Conservation (phyloP, 495 filamentous ascomycete species). For the Chaetomidium leptoderma region DNA sequence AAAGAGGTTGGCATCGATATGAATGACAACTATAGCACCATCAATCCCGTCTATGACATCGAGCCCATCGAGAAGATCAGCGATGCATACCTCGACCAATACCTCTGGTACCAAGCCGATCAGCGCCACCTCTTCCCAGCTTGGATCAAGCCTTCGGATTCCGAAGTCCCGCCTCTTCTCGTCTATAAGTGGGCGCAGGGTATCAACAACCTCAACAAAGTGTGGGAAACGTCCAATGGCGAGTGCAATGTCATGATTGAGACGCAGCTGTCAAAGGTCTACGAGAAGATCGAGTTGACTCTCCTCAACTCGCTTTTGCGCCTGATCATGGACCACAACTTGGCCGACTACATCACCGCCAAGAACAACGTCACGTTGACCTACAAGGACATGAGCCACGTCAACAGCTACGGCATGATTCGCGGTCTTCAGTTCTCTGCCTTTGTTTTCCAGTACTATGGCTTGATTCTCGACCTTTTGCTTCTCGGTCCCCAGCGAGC, state of each 20-base stretch:
- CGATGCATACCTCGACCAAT: slow-evolving; percentile 97
- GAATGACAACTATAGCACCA: slow-evolving; percentile 99
- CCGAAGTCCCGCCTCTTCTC: slow-evolving; percentile 93
- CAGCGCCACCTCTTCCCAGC: slow-evolving; percentile 96
- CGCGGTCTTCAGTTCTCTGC: slow-evolving; percentile 96
- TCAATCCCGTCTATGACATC: slow-evolving; percentile 98
- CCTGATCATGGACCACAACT: slow-evolving; percentile 98
- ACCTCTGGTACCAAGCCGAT: slow-evolving; percentile 98
- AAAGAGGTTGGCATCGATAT: slow-evolving; percentile 99
- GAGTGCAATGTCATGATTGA: slow-evolving; percentile 99
- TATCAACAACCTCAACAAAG: slow-evolving; percentile 97
- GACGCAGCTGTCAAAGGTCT: slow-evolving; percentile 96
- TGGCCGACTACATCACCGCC: slow-evolving; percentile 97
- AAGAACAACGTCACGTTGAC: slow-evolving; percentile 99
- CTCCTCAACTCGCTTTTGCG: slow-evolving; percentile 88
- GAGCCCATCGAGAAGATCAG: slow-evolving; percentile 99
- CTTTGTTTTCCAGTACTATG: slow-evolving; percentile 99
- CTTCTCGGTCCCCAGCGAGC: slow-evolving; percentile 91
- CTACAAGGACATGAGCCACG: slow-evolving; percentile 99
- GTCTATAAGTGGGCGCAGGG: slow-evolving; percentile 99
- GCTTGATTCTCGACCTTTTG: slow-evolving; percentile 88
- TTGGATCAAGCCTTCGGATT: slow-evolving; percentile 99
- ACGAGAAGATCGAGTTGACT: slow-evolving; percentile 98
- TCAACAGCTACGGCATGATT: slow-evolving; percentile 97
- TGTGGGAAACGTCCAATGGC: slow-evolving; percentile 92